Evolutionary conservation across 371 early-diverging fungal species (phyloP).

Genomic region (Apophysomyces variabilis): DNA sequence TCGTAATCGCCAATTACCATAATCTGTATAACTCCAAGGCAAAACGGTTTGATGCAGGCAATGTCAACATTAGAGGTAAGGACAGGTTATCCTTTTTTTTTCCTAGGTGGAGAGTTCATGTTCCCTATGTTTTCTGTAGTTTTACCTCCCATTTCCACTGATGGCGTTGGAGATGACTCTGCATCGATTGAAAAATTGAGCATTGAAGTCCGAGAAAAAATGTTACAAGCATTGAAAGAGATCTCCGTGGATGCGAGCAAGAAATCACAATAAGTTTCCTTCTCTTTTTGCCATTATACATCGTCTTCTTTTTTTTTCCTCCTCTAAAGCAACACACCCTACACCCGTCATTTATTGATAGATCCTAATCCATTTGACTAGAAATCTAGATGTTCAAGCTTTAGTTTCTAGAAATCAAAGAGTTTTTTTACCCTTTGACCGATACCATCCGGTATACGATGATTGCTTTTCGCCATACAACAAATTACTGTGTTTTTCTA

Average conservation of each 20-base stretch:
- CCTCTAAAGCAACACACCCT: background rate
- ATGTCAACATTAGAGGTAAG: constrained; percentile 72
- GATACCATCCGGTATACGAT: no score
- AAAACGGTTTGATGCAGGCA: constrained; percentile 69
- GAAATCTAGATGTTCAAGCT: background rate
- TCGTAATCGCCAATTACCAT: constrained; percentile 82
- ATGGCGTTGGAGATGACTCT: constrained; percentile 60
- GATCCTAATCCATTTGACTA: background rate
- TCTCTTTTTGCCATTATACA: background rate
- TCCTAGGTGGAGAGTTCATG: background rate
- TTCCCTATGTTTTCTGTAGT: constrained; percentile 39
- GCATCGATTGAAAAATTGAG: constrained; percentile 75
- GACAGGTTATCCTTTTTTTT: no score
- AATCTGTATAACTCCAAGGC: constrained; percentile 70
- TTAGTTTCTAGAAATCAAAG: background rate
- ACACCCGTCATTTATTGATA: constrained; percentile 2
- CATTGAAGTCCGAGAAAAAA: constrained; percentile 67
- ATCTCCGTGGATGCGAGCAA: constrained; percentile 52
- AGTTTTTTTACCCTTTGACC: background rate
- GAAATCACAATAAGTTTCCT: constrained; percentile 10
- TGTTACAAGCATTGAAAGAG: constrained; percentile 74
- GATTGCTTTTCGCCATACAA: no score
- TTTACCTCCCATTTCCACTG: constrained; percentile 78
- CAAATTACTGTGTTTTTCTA: no score
- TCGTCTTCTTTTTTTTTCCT: background rate